Base-by-base conservation (phyloP, 345 rosid genomes). In the Clarkia xantiana region DNA sequence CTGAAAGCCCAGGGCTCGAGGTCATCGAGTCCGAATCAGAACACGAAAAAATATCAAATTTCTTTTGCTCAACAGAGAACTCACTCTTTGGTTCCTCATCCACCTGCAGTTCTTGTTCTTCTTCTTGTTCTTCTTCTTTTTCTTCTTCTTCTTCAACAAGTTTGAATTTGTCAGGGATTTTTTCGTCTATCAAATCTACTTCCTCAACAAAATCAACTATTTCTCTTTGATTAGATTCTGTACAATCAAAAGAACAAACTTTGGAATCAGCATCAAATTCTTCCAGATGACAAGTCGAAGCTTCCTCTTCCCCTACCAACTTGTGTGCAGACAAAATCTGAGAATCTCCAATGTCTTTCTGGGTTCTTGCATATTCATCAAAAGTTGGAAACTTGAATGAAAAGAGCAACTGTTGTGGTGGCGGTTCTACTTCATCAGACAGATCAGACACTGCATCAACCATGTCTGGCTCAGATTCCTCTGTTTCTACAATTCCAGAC, bases 341-440 rank as follows among this genome's bases (percentile, higher is more conserved):
- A 39, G 48, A 44, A 34, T 65, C 65, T 40, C 19, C 47, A 39
- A 52, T 50, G 7, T 42, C 54, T 39, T 56, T 48, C 47, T 16
- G 18, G 54, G 59, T 72, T 72, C 56, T 60, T 17, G 47, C 55
- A 47, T 74, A 63, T 44, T 68, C 77, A 60, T 71, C 72, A 14
- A 59, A 70, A 9, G 74, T 73, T 57, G 71, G 94, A 59, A 71
- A 90, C 62, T 82, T 63, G 74, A 90, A 90, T 53, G 87, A 77
- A 65, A 83, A 75, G 55, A 69, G 46, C 44, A 72, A 61, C 17
- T 76, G 67, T 11, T 88, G 67, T 2, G 71, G 48, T n/a, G 74
- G 78, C 10, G 48, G 62, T 34, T 57, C 55, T 6, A 49, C 17
- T n/a, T 58, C 65, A 48, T 47, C 54, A 13, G 25, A 10, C 34